Conservation (phyloP, 2,329 filamentous ascomycete genomes). For the Aulographum hederae region DNA sequence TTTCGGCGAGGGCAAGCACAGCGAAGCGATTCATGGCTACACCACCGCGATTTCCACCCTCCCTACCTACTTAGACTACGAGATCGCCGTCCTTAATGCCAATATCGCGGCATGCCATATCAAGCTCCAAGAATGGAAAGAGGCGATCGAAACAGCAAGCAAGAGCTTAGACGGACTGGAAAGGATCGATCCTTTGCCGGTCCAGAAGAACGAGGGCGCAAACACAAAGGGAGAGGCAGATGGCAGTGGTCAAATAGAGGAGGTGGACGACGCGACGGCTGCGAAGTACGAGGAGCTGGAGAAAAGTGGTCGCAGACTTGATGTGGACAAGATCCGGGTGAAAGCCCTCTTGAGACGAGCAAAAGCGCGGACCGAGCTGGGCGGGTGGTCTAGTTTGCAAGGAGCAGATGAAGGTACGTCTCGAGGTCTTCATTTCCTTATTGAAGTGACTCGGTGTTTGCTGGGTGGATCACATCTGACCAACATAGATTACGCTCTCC, state of each 20-base stretch:
- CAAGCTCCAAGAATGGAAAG: conserved; percentile 72
- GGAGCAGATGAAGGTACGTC: conserved; percentile 41
- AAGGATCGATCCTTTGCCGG: conserved; percentile 26
- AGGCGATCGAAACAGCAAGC: conserved; percentile 57
- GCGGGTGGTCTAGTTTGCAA: conserved; percentile 64
- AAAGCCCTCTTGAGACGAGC: conserved; percentile 73
- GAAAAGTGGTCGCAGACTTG: conserved; percentile 23
- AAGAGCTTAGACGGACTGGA: conserved; percentile 53
- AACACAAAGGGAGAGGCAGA: conserved; percentile 6
- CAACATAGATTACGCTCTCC: conserved; percentile 47
- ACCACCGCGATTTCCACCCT: conserved; percentile 61
- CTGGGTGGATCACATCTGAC: too few species aligned
- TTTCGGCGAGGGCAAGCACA: conserved; percentile 56
- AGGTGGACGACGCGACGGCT: conserved; percentile 27
- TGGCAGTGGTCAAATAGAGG: conserved; percentile 15
- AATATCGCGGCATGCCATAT: conserved; percentile 84
- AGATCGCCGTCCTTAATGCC: conserved; percentile 68
- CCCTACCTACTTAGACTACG: conserved; percentile 73
- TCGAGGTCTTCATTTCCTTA: neutral
- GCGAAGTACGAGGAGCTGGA: conserved; percentile 22
- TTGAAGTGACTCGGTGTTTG: conserved; percentile 1
- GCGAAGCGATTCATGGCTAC: conserved; percentile 66
- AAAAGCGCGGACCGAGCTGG: conserved; percentile 49
- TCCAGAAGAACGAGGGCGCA: neutral
- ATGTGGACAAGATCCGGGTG: conserved; percentile 58